Evolutionary conservation across 257 asterid genomes (phyloP).

Genomic region (Forsythia viridissima): DNA sequence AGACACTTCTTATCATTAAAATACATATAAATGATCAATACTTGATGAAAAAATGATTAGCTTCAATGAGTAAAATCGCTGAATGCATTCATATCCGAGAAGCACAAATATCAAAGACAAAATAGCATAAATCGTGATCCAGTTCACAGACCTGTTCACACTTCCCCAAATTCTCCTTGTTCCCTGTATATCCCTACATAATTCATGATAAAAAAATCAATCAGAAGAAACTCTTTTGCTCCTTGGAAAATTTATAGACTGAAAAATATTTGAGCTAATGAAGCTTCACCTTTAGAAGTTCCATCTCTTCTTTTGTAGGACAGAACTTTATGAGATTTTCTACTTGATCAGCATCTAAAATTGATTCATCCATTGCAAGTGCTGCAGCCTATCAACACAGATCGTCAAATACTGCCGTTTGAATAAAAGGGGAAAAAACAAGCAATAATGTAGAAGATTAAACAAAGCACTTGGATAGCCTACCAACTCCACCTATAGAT

Average conservation of each 20-base stretch:
- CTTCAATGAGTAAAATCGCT: background rate
- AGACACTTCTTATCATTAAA: background rate
- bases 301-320: conserved; percentile 99
- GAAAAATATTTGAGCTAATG: conserved; percentile 18
- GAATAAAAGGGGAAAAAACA: conserved; percentile 8
- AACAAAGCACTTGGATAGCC: conserved; percentile 14
- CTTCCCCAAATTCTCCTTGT: conserved; percentile 85
- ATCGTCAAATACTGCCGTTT: conserved; percentile 20
- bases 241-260: conserved; percentile 8
- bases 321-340: conserved; percentile 95
- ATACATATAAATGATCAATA: background rate
- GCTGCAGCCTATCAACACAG: conserved; percentile 80
- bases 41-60: background rate
- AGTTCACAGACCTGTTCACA: conserved; percentile 84
- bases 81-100: conserved; percentile 3
- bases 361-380: conserved; percentile 92
- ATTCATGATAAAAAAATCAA: conserved; percentile 31
- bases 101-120: conserved; percentile 17
- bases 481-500: conserved; percentile 18
- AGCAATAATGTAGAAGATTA: conserved; percentile 5
- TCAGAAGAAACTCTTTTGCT: conserved; percentile 11
- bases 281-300: conserved; percentile 82
- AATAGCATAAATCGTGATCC: conserved; percentile 19
- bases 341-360: conserved; percentile 98
- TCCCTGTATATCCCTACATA: conserved; percentile 78